Conservation (phyloP, 768 basidiomycete species). For the Guyanaporus albipodus region DNA sequence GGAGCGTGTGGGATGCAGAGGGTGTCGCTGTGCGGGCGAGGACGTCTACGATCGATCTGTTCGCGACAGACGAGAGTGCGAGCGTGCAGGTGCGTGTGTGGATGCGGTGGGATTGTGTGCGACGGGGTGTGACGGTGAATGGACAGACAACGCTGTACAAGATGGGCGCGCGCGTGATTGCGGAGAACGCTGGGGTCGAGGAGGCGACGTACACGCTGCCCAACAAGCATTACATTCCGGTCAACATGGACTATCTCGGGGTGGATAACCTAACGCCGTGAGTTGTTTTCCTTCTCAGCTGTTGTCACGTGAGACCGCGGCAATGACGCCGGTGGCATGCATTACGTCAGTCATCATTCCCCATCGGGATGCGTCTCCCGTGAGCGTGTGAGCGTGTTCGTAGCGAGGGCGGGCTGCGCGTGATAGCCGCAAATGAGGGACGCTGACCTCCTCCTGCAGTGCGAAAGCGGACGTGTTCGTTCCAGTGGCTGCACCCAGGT, state of each 20-base stretch:
- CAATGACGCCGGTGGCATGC: slow-evolving; percentile 30
- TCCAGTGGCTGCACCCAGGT: slow-evolving; percentile 86
- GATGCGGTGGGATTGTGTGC: accelerated
- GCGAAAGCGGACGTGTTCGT: slow-evolving; percentile 81
- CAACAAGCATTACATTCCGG: slow-evolving; percentile 94
- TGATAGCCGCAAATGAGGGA: slow-evolving; percentile 20
- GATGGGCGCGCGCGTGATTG: slow-evolving; percentile 74
- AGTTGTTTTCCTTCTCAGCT: slow-evolving; percentile 8
- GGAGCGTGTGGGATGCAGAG: slow-evolving; percentile 57
- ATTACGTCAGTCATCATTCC: slow-evolving; percentile 20
- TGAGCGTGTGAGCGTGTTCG: not conserved
- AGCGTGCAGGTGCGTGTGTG: slow-evolving; percentile 75
- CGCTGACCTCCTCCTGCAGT: slow-evolving; percentile 37
- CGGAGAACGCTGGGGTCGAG: slow-evolving; percentile 56
- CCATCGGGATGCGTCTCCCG: not conserved
- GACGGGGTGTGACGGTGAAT: not conserved
- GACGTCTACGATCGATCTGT: slow-evolving; percentile 68
- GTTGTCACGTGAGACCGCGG: slow-evolving; percentile 21
- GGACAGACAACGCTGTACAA: slow-evolving; percentile 90
- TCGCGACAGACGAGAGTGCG: slow-evolving; percentile 85
- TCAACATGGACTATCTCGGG: slow-evolving; percentile 72
- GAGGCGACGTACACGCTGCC: slow-evolving; percentile 73
- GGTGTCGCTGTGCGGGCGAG: slow-evolving; percentile 52
- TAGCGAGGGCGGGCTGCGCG: not conserved
- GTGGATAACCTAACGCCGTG: slow-evolving; percentile 70